phyloP scores from a whole-genome alignment of 1,139 yeast species.

The Magnusiomyces suaveolens region DNA sequence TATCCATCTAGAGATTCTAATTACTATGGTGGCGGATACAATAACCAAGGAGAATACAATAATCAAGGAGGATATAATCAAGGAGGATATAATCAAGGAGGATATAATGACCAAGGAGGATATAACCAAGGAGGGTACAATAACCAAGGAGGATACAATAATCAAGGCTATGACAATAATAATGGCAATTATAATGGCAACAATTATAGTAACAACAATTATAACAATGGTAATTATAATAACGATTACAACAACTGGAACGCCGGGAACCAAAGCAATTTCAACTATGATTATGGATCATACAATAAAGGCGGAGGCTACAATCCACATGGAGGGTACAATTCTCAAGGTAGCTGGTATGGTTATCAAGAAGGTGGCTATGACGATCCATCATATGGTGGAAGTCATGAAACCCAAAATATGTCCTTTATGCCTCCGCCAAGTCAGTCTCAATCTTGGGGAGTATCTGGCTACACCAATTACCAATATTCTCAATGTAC shows the following conservation, averaged over 20 bases:
- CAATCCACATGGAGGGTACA: conserved; percentile 1
- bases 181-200: background rate
- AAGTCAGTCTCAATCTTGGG: conserved; percentile 33
- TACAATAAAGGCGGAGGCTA: conserved; percentile 1
- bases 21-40: background rate
- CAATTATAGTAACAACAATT: no score
- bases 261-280: background rate
- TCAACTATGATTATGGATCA: background rate
- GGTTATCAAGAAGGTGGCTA: conserved; percentile 2
- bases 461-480: conserved; percentile 26
- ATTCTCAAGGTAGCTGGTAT: background rate
- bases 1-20: background rate
- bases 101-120: background rate
- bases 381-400: conserved; percentile 1
- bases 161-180: background rate
- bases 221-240: background rate
- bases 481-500: conserved; percentile 68
- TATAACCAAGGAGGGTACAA: background rate
- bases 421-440: conserved; percentile 25
- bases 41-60: background rate
- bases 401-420: conserved; percentile 1
- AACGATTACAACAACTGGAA: background rate
- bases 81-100: background rate
- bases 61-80: background rate
- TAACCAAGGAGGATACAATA: background rate